phyloP scores from a whole-genome alignment of 176 grass and related monocot species.

The Oropetium thomaeum region DNA sequence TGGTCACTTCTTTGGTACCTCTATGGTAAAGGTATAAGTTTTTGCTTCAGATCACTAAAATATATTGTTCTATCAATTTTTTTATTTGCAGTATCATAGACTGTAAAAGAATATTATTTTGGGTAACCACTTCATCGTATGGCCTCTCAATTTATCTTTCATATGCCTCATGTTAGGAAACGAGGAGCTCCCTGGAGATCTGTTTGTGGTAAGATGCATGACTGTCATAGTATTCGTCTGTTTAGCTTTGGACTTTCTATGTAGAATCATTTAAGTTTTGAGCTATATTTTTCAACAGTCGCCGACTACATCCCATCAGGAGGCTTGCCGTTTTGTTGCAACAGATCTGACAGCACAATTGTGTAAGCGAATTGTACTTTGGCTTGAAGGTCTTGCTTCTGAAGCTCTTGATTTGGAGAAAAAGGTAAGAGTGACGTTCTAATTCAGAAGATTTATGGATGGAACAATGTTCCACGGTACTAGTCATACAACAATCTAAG shows the following conservation, averaged over 20 bases:
- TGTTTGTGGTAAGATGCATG: conserved; percentile 63
- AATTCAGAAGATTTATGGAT: neutral
- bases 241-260: neutral
- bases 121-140: conserved; percentile 34
- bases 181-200: conserved; percentile 72
- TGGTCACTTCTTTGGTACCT: conserved; percentile 99
- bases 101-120: neutral
- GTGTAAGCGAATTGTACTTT: conserved; percentile 79
- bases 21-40: conserved; percentile 80
- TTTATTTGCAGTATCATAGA: conserved; percentile 14
- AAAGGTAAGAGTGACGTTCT: conserved; percentile 41
- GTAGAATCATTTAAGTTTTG: conserved; percentile 5
- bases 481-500: neutral
- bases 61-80: neutral
- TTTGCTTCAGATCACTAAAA: neutral
- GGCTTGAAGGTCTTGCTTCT: conserved; percentile 94
- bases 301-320: conserved; percentile 87
- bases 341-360: conserved; percentile 68
- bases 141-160: conserved; percentile 19
- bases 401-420: conserved; percentile 93
- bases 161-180: conserved; percentile 57
- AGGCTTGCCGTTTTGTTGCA: conserved; percentile 76
- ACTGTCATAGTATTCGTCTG: neutral
- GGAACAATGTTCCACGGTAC: neutral
- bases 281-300: conserved; percentile 45